A percentile compares a stretch with the other conserved stretches of the same genome.
phyloP scores from a whole-genome alignment of 2,329 filamentous ascomycete species.

The Aspergillus bombycis region DNA sequence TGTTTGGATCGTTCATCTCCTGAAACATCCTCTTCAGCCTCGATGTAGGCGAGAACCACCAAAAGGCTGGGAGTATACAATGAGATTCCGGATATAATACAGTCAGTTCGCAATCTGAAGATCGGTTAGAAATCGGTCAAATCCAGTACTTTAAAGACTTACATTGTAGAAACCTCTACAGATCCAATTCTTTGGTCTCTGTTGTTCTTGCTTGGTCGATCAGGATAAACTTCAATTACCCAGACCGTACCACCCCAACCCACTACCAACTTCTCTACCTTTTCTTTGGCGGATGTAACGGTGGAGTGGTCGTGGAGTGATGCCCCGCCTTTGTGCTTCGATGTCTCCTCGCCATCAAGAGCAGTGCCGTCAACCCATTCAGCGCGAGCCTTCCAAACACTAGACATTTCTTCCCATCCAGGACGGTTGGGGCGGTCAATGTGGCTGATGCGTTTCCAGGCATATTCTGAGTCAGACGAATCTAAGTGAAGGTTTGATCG shows the following conservation, averaged over 20 bases:
- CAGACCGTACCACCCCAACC: slow-evolving; percentile 97
- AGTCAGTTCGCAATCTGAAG: slow-evolving; percentile 84
- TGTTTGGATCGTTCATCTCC: slow-evolving; percentile 47
- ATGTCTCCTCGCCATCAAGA: slow-evolving; percentile 72
- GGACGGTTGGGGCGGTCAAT: slow-evolving; percentile 84
- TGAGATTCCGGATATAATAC: slow-evolving; percentile 95
- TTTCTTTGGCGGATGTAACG: slow-evolving; percentile 41
- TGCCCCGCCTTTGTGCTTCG: slow-evolving; percentile 30
- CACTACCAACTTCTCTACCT: slow-evolving; percentile 76
- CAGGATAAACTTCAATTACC: slow-evolving; percentile 88
- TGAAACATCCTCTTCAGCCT: slow-evolving; percentile 69
- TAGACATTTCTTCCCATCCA: slow-evolving; percentile 94
- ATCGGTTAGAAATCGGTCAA: slow-evolving; percentile 29
- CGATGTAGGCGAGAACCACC: slow-evolving; percentile 88
- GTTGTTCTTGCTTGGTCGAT: slow-evolving; percentile 67
- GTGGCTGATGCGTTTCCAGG: slow-evolving; percentile 94
- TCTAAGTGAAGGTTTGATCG: slow-evolving; percentile 82
- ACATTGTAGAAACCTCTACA: slow-evolving; percentile 92
- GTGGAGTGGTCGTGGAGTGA: slow-evolving; percentile 46
- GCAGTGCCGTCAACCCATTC: slow-evolving; percentile 91
- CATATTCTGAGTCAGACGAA: slow-evolving; percentile 72
- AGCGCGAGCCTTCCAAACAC: slow-evolving; percentile 87
- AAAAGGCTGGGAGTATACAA: slow-evolving; percentile 92
- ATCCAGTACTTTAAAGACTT: slow-evolving; percentile 45
- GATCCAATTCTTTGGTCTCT: slow-evolving; percentile 74